These are phyloP conservation scores for Trichoderma koningiopsis DNA, from an alignment of 2,329 filamentous ascomycete species.

Conservation along the genomic window DNA sequence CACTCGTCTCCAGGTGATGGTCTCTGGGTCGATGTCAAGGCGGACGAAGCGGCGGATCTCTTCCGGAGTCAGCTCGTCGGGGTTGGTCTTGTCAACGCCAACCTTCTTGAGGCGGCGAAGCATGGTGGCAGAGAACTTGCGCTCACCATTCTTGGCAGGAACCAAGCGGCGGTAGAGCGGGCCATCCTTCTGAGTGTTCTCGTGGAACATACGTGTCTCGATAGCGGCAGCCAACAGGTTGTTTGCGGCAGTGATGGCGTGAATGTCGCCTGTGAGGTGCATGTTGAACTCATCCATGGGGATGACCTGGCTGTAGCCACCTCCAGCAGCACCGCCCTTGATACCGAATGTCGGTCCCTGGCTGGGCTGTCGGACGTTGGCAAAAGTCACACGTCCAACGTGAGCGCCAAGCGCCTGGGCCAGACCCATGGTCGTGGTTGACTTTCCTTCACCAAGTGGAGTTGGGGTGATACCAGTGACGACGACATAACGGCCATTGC, in stretches of 20 bases:
- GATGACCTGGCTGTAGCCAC: conserved; percentile 98
- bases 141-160: conserved; percentile 85
- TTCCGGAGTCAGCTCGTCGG: conserved; percentile 84
- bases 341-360: conserved; percentile 98
- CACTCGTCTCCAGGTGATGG: conserved; percentile 95
- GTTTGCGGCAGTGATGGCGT: conserved; percentile 95
- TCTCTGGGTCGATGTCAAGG: conserved; percentile 93
- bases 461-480: conserved; percentile 97
- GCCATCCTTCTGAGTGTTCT: conserved; percentile 89
- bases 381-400: conserved; percentile 83
- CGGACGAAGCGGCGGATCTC: conserved; percentile 88
- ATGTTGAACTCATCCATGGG: conserved; percentile 99
- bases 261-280: conserved; percentile 95
- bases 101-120: conserved; percentile 92
- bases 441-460: conserved; percentile 95
- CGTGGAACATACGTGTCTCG: conserved; percentile 97
- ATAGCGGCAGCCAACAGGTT: conserved; percentile 95
- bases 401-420: conserved; percentile 91
- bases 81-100: conserved; percentile 92
- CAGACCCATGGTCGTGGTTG: conserved; percentile 94
- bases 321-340: conserved; percentile 95
- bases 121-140: conserved; percentile 86
- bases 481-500: conserved; percentile 86
- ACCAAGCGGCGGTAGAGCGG: conserved; percentile 86
- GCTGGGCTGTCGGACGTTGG: conserved; percentile 94